phyloP scores from a whole-genome alignment of 805 yeast genomes.

The Candida golubevii region DNA sequence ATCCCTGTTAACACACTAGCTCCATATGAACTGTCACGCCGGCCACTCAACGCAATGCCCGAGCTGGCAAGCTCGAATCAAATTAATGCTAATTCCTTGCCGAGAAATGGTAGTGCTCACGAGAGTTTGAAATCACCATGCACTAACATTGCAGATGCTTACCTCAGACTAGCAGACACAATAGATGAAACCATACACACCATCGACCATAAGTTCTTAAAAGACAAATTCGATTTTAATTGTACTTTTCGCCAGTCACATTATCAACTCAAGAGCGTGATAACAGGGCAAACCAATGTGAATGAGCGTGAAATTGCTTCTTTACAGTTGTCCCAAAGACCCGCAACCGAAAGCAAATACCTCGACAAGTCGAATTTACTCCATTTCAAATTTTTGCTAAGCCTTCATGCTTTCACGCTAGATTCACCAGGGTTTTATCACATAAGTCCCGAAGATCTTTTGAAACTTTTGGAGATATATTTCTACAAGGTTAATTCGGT shows the following conservation, averaged over 20 bases:
- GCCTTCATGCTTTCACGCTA: conserved; percentile 17
- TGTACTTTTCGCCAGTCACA: conserved; percentile 7
- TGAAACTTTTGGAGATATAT: conserved; percentile 30
- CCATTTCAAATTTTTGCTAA: conserved; percentile 13
- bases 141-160: too few species aligned
- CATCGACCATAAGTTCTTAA: conserved; percentile 13
- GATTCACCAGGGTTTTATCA: conserved; percentile 16
- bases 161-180: too few species aligned
- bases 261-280: conserved; percentile 3
- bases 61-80: too few species aligned
- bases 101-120: too few species aligned
- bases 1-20: neutral
- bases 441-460: conserved; percentile 11
- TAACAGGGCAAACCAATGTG: neutral
- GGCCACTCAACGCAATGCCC: too few species aligned
- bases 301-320: neutral
- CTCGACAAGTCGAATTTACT: conserved; percentile 8
- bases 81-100: too few species aligned
- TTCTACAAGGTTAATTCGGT: conserved; percentile 37
- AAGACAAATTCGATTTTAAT: conserved; percentile 14
- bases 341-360: conserved; percentile 1
- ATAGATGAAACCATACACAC: neutral
- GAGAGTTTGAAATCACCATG: too few species aligned
- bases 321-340: neutral
- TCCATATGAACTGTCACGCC: neutral